Evolutionary conservation across 768 basidiomycete species (phyloP).

Genomic region (Xerocomellus chrysenteron): DNA sequence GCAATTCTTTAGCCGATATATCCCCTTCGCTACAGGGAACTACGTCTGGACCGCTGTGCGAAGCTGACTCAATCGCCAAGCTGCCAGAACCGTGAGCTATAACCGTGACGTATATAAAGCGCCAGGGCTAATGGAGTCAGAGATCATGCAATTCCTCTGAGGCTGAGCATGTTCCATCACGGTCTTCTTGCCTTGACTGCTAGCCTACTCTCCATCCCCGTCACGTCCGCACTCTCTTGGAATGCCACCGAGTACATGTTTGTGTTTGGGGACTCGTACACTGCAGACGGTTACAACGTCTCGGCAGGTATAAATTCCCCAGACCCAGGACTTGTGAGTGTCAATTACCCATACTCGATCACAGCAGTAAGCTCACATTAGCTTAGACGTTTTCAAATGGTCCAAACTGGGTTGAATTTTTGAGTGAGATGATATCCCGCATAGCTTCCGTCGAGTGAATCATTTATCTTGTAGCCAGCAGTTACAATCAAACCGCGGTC

Average conservation of each 20-base stretch:
- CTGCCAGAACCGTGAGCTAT: neutral
- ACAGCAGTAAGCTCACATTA: conserved; percentile 1
- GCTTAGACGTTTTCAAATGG: conserved; percentile 58
- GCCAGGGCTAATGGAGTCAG: neutral
- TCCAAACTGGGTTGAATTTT: conserved; percentile 59
- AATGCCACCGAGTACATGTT: conserved; percentile 53
- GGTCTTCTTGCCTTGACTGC: conserved; percentile 1
- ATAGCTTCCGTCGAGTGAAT: neutral
- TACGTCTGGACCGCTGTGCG: neutral
- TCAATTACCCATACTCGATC: neutral
- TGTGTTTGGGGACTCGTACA: conserved; percentile 66
- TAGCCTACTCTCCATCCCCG: conserved; percentile 5
- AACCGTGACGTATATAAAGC: conserved; percentile 9
- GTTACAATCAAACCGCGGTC: conserved; percentile 55
- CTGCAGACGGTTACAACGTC: conserved; percentile 58
- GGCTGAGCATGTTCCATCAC: conserved; percentile 11
- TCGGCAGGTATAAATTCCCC: conserved; percentile 55
- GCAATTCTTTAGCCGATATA: neutral
- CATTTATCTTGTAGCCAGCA: conserved; percentile 35
- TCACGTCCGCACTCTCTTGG: conserved; percentile 42
- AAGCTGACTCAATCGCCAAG: neutral
- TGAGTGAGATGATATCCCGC: conserved; percentile 38
- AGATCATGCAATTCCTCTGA: neutral
- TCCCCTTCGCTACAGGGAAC: neutral
- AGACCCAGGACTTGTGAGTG: conserved; percentile 49